phyloP scores from a whole-genome alignment of 352 stramenopile genomes.

The Phytophthora idaei region DNA sequence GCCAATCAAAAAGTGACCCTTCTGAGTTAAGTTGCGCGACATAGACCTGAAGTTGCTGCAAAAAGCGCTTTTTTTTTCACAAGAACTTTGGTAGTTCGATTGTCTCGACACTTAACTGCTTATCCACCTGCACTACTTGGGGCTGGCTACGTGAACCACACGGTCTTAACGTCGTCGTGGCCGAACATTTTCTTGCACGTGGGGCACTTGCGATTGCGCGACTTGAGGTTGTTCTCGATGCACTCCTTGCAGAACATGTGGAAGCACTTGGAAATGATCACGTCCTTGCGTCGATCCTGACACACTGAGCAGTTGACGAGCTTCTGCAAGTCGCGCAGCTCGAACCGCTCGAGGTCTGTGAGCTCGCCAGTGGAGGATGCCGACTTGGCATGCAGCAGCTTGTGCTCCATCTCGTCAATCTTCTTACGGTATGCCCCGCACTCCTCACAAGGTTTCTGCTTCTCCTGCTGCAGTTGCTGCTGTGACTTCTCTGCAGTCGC shows the following conservation, averaged over 20 bases:
- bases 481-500: constrained; percentile 55
- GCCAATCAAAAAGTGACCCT: constrained; percentile 31
- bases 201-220: constrained; percentile 88
- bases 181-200: constrained; percentile 93
- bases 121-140: constrained; percentile 3
- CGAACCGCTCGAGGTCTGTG: constrained; percentile 76
- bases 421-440: constrained; percentile 65
- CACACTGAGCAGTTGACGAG: constrained; percentile 87
- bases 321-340: constrained; percentile 85
- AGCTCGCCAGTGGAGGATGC: constrained; percentile 45
- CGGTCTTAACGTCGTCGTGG: constrained; percentile 86
- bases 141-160: constrained; percentile 79
- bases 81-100: constrained; percentile 4
- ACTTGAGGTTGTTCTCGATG: constrained; percentile 88
- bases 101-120: constrained; percentile 19
- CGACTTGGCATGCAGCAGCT: constrained; percentile 45
- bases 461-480: constrained; percentile 59
- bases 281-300: constrained; percentile 83
- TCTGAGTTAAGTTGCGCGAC: constrained; percentile 6
- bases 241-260: constrained; percentile 92
- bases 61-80: not conserved
- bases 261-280: constrained; percentile 90
- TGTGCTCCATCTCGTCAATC: constrained; percentile 52
- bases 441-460: constrained; percentile 56
- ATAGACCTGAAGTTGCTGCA: constrained; percentile 10